These are phyloP conservation scores for Beauveria pseudobassiana DNA, from an alignment of 2,329 filamentous ascomycete genomes.

Conservation along the genomic window DNA sequence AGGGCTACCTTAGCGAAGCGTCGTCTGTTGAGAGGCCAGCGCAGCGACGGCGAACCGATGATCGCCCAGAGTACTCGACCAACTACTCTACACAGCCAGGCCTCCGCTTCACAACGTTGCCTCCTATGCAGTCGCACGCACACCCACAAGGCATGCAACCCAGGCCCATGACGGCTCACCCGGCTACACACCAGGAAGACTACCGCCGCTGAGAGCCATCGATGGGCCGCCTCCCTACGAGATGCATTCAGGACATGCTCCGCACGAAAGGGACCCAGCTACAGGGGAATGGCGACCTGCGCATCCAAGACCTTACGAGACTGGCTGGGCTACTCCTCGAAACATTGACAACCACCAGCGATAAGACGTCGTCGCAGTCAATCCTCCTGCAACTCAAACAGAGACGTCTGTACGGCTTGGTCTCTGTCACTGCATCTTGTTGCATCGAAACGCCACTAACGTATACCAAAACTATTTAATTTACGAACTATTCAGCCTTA, in stretches of 20 bases:
- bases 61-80: conserved; percentile 34
- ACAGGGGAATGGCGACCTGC: conserved; percentile 30
- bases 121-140: conserved; percentile 31
- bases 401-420: background rate
- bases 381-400: background rate
- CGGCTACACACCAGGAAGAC: conserved; percentile 32
- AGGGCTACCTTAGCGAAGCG: conserved; percentile 33
- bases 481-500: background rate
- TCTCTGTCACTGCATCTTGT: background rate
- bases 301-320: conserved; percentile 26
- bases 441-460: background rate
- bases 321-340: conserved; percentile 27
- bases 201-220: conserved; percentile 41
- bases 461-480: conserved; percentile 3
- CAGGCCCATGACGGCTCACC: conserved; percentile 28
- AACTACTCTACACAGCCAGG: conserved; percentile 30
- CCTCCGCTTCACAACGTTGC: conserved; percentile 30
- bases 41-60: conserved; percentile 41
- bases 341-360: conserved; percentile 1
- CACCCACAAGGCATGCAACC: conserved; percentile 27
- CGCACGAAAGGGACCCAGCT: conserved; percentile 27
- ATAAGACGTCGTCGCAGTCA: background rate
- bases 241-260: conserved; percentile 18
- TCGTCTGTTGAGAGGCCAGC: conserved; percentile 37
- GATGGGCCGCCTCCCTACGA: conserved; percentile 26